phyloP scores from a whole-genome alignment of 306 rosid species.

The Begonia loranthoides region DNA sequence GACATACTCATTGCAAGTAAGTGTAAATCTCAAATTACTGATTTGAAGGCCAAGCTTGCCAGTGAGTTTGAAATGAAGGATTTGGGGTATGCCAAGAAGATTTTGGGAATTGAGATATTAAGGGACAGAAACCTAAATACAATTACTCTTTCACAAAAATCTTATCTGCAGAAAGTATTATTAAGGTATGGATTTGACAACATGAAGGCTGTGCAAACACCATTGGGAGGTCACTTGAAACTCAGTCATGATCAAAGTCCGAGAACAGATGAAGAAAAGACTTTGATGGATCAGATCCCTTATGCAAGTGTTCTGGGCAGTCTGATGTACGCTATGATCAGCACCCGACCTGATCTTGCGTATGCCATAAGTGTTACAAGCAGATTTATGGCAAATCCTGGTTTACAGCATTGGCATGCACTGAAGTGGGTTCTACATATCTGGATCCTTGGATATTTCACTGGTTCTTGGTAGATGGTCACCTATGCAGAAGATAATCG shows the following conservation, averaged over 20 bases:
- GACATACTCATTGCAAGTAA: no score
- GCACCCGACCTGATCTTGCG: neutral
- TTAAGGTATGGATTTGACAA: neutral
- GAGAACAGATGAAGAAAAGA: neutral
- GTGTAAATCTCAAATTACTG: no score
- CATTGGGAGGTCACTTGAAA: neutral
- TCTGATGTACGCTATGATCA: neutral
- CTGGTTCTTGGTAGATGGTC: no score
- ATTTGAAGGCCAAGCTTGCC: no score
- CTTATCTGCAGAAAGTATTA: neutral
- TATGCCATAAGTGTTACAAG: neutral
- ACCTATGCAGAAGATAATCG: no score
- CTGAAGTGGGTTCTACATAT: no score
- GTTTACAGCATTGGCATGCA: no score
- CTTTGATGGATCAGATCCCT: neutral
- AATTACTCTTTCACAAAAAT: neutral
- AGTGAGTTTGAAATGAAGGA: no score
- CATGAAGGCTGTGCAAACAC: neutral
- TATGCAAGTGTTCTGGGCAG: neutral
- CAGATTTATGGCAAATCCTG: no score
- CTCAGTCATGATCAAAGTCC: neutral
- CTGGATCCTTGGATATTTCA: no score
- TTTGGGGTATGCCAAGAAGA: no score
- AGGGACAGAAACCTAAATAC: neutral
- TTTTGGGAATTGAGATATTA: neutral